Percentiles rank a stretch among this genome's conserved stretches.
phyloP scores from a whole-genome alignment of 768 basidiomycete species.

The Neoboletus subvelutipes region DNA sequence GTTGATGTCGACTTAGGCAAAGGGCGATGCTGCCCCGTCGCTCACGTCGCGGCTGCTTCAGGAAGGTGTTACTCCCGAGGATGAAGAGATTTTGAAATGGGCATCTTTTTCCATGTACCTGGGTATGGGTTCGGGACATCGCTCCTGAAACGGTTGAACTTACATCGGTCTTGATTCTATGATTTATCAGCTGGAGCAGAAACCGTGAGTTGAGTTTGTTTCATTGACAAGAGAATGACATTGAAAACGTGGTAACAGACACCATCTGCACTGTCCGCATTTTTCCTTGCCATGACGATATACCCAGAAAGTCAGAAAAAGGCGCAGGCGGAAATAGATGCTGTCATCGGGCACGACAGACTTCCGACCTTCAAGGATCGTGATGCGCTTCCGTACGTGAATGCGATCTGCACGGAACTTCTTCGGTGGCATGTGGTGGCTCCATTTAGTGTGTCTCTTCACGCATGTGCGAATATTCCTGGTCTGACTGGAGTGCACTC shows the following conservation, averaged over 20 bases:
- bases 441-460: neutral
- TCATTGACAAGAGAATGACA: neutral
- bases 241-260: constrained; percentile 15
- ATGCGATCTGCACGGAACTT: constrained; percentile 17
- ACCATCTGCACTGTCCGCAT: constrained; percentile 5
- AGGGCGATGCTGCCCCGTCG: constrained; percentile 10
- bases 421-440: constrained; percentile 3
- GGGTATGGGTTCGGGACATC: constrained; percentile 4
- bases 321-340: constrained; percentile 35
- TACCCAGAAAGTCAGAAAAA: constrained; percentile 7
- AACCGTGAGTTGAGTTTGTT: constrained; percentile 28
- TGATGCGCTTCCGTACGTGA: constrained; percentile 15
- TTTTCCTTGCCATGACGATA: constrained; percentile 21
- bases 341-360: constrained; percentile 48
- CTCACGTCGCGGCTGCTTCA: constrained; percentile 15
- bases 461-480: neutral
- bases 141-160: neutral
- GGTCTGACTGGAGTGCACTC: neutral
- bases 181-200: constrained; percentile 27
- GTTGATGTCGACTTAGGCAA: constrained; percentile 2
- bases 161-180: neutral
- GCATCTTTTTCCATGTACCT: constrained; percentile 16
- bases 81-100: constrained; percentile 16
- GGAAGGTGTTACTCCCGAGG: constrained; percentile 8
- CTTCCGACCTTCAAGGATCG: constrained; percentile 15